Evolutionary conservation across 805 yeast genomes (phyloP).

Genomic region (Candida nonsorbophila): DNA sequence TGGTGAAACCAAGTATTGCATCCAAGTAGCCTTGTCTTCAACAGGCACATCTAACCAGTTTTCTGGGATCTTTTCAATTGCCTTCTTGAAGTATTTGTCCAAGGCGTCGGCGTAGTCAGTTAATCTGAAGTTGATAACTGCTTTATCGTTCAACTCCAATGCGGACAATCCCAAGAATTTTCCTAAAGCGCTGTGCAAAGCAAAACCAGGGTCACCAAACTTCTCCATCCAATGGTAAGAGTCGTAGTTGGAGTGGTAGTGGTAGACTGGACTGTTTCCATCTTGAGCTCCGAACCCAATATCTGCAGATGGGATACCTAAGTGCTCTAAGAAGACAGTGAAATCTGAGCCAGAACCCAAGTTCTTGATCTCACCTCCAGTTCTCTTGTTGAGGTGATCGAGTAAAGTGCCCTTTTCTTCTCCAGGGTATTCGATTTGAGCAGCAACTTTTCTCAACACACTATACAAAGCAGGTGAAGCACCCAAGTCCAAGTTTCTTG

Average conservation of each 20-base stretch:
- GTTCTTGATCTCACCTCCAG: constrained; percentile 29
- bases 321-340: constrained; percentile 56
- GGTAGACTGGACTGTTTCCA: constrained; percentile 45
- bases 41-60: constrained; percentile 23
- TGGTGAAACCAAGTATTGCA: constrained; percentile 10
- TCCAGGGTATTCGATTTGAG: constrained; percentile 39
- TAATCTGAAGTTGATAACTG: constrained; percentile 46
- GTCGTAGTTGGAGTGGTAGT: constrained; percentile 56
- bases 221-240: constrained; percentile 50
- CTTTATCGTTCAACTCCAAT: constrained; percentile 51
- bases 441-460: constrained; percentile 41
- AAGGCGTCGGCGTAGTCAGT: constrained; percentile 45
- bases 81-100: constrained; percentile 26
- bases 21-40: constrained; percentile 11
- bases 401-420: constrained; percentile 35
- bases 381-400: constrained; percentile 40
- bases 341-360: constrained; percentile 52
- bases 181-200: constrained; percentile 51
- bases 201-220: constrained; percentile 48
- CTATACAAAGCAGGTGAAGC: constrained; percentile 55
- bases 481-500: constrained; percentile 41
- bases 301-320: constrained; percentile 62
- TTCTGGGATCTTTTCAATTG: constrained; percentile 22
- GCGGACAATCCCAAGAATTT: constrained; percentile 54
- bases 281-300: constrained; percentile 32